Conservation (phyloP, 305 asterid genomes). For the Fraxinus sp. region DNA sequence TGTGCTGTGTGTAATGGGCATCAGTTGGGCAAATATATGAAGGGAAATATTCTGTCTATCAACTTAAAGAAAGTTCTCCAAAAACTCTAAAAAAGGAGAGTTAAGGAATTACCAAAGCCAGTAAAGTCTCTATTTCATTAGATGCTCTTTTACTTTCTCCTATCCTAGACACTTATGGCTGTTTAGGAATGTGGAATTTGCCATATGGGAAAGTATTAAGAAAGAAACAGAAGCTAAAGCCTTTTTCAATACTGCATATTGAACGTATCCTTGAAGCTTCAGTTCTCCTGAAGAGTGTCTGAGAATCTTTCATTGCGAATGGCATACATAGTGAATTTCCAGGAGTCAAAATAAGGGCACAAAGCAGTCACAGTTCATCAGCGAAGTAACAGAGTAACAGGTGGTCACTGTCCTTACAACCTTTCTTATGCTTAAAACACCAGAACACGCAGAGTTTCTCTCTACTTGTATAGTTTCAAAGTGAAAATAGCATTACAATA, state of each 20-base stretch:
- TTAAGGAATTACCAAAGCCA: not conserved
- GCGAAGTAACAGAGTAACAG: not conserved
- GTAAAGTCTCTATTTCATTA: not conserved
- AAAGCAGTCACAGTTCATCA: not conserved
- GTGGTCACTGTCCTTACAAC: not conserved
- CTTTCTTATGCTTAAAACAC: not conserved
- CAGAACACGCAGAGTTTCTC: not conserved
- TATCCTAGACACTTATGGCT: not conserved
- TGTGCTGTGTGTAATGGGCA: not conserved
- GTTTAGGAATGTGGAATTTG: not conserved
- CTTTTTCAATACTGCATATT: not conserved
- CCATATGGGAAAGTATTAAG: not conserved
- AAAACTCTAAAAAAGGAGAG: not conserved
- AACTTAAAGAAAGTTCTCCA: not conserved
- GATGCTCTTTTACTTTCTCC: not conserved
- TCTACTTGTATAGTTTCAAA: not conserved
- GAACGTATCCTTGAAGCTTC: not conserved
- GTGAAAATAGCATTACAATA: slow-evolving; percentile 1
- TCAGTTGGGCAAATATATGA: not conserved
- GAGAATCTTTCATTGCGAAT: not conserved
- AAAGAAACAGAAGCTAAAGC: not conserved
- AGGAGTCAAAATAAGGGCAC: not conserved
- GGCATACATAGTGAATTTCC: not conserved
- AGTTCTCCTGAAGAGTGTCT: not conserved
- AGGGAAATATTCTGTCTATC: not conserved